Conservation (phyloP, 2,329 filamentous ascomycete genomes). For the Ampelomyces quisqualis region DNA sequence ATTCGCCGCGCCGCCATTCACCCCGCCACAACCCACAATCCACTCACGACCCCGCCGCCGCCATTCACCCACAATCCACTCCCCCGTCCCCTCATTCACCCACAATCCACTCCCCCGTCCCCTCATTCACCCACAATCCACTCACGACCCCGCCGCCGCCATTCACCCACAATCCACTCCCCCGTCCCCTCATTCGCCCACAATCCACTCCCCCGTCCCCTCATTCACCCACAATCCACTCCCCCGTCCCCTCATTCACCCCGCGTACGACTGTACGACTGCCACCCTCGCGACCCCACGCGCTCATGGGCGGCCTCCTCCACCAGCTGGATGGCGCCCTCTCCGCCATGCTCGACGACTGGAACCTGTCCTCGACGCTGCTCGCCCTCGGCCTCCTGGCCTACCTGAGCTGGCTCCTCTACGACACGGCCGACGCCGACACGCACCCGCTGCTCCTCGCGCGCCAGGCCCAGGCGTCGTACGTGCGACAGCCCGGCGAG, state of each 20-base stretch:
- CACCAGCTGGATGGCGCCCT: conserved; percentile 71
- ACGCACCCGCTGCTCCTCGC: conserved; percentile 88
- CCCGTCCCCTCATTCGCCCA: too few relatives aligned
- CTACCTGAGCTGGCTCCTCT: conserved; percentile 69
- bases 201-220: too few relatives aligned
- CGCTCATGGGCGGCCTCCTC: conserved; percentile 51
- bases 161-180: too few relatives aligned
- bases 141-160: too few relatives aligned
- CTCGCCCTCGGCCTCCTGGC: conserved; percentile 67
- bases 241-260: background rate
- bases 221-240: too few relatives aligned
- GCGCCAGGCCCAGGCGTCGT: conserved; percentile 75
- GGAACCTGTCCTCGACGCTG: conserved; percentile 77
- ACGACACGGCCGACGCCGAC: conserved; percentile 77
- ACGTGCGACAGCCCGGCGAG: conserved; percentile 79
- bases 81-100: too few relatives aligned
- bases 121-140: too few relatives aligned
- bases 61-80: too few relatives aligned
- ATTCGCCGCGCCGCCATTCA: too few relatives aligned
- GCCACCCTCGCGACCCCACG: background rate
- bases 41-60: too few relatives aligned
- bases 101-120: background rate
- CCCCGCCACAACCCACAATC: too few relatives aligned
- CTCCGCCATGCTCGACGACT: conserved; percentile 69
- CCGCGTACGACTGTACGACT: background rate